Base-by-base conservation (phyloP, 305 asterid species). In the Withania somnifera region DNA sequence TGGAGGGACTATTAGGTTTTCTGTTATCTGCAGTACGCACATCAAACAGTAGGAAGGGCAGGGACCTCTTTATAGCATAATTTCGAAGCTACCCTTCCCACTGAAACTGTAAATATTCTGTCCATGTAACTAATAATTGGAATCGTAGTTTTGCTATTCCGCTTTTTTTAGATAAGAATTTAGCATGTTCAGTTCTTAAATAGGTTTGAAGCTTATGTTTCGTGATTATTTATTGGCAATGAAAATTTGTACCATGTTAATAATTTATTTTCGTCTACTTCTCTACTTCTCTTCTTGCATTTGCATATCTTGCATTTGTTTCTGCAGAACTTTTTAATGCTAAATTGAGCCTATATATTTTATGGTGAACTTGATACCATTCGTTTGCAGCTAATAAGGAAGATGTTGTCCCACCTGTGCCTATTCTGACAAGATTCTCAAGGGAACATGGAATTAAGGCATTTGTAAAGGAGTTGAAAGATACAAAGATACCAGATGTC, bases 401-500 rank as follows among this genome's bases (percentile, higher is more conserved):
- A 88, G 99, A 97, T 86, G 86, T 97, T 81, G 63, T 94, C 75
- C 99, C 99, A 63, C 98, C 99, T 50, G 89, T 92, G 85, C 99
- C 99, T 47, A 85, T 91, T 82, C 96, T 97, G 80, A 94, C 98
- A 5, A 90, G 98, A 53, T 93, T 91, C 89, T 89, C 94, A 77
- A 97, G 84, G 88, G 99, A 97, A 83, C 86, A 89, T 86, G 98
- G 97, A 86, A 87, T 97, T 71, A 97, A 94, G 88, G 95, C 98
- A 81, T 92, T 97, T 80, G 97, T 94, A 63, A 94, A 97, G 90
- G 98, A 97, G 84, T 81, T 86, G 81, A 80, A 90, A 73, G 99
- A 94, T 88, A 82, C 95, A 80, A 93, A 88, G 92, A 86, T 90
- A 84, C 91, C 98, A 67, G 97, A 94, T 85, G 89, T 86, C 86